Evolutionary conservation across 2,329 filamentous ascomycete species (phyloP), one percentile per base, ranked within the genome.

Genomic region (Colletotrichum brevisporum): DNA sequence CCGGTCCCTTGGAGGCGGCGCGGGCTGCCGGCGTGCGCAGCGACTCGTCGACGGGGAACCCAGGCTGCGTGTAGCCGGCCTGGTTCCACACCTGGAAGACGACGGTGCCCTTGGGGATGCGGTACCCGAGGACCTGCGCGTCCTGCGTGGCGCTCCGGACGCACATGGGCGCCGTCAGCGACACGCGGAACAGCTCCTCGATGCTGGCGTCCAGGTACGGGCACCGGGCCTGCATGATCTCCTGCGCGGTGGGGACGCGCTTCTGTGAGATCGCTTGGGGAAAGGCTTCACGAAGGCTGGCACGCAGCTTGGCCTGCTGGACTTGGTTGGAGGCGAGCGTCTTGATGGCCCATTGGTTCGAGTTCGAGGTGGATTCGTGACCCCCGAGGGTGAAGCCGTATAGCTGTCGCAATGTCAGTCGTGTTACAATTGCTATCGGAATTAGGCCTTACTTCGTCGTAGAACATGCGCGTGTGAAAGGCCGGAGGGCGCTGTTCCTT

Each of bases 151-250:
- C 71, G 24, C 72, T 51, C 8, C 77, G 77, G 2, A 67, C 66
- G 5, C 75, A 73, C 55, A 74, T 63, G 51, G 74, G 56, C 15
- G 75, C 69, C 4, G 75, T 73, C 18, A 69, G 64, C 6, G 73
- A 70, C 26, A 72, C 67, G 26, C 78, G 77, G 12, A 77, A 69
- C 4, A 73, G 71, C 70, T 80, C 76, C 51, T 77, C 76, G 13
- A 77, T 70, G 31, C 74, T 63, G 12, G 76, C 77, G 27, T 78
- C 76, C 27, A 78, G 67, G 60, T 77, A 78, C 2, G 76, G 74
- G 1, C 74, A 63, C 8, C 65, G 67, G 16, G 66, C 51, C 45
- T 69, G 52, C 57, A 64, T 47, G 41, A 78, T 63, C 71, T 78
- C 76, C 8, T 59, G 56, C 9, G 69, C 55, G 1, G 69, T 75